Evolutionary conservation across 2,329 filamentous ascomycete species (phyloP).

Genomic region (Zalaria sp.): DNA sequence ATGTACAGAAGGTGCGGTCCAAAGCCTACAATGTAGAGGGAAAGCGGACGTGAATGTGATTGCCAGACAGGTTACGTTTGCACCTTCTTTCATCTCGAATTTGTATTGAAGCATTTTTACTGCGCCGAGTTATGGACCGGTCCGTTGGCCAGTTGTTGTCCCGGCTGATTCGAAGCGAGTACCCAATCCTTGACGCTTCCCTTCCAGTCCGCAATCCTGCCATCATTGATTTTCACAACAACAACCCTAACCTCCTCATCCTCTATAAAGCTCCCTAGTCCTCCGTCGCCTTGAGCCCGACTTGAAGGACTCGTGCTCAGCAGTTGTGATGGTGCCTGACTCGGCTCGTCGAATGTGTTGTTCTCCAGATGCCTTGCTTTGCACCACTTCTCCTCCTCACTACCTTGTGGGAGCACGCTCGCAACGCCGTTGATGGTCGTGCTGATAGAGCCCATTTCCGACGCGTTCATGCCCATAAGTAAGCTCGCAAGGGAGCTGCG

Average conservation of each 20-base stretch:
- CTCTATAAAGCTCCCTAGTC: conserved; percentile 56
- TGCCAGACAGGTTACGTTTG: too few species aligned
- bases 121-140: too few species aligned
- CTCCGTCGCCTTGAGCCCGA: conserved; percentile 24
- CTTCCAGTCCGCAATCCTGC: conserved; percentile 88
- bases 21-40: too few species aligned
- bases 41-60: too few species aligned
- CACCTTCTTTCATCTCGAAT: too few species aligned
- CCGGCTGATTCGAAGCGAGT: conserved; percentile 4
- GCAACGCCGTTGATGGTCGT: conserved; percentile 90
- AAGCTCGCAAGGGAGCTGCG: conserved; percentile 63
- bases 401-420: conserved; percentile 54
- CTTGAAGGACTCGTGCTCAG: conserved; percentile 11
- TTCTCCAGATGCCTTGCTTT: conserved; percentile 75
- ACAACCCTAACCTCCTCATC: conserved; percentile 79
- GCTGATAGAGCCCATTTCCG: conserved; percentile 73
- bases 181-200: conserved; percentile 76
- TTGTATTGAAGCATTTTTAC: too few species aligned
- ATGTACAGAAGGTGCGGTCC: too few species aligned
- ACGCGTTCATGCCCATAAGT: conserved; percentile 81
- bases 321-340: conserved; percentile 4
- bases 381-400: conserved; percentile 74
- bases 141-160: conserved; percentile 5
- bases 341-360: conserved; percentile 46
- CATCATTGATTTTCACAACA: conserved; percentile 69